Conservation (phyloP, 2,329 filamentous ascomycete genomes). For the Xylariales sp. region DNA sequence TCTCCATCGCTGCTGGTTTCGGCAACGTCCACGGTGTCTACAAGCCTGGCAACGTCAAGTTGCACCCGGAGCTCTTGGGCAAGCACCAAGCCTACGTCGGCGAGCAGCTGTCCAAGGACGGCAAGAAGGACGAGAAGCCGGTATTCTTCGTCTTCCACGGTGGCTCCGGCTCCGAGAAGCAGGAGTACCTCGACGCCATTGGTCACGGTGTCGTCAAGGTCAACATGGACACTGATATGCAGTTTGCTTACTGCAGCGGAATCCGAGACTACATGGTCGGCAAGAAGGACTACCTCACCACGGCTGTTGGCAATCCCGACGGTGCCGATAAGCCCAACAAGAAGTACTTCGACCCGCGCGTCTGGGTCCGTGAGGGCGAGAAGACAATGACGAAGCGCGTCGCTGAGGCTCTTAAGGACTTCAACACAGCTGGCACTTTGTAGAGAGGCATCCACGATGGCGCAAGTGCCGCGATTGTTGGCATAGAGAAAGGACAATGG, state of each 20-base stretch:
- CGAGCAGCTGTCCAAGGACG: slow-evolving; percentile 56
- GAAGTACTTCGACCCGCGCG: slow-evolving; percentile 85
- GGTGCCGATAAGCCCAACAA: slow-evolving; percentile 98
- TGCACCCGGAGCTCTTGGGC: slow-evolving; percentile 89
- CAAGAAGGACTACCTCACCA: slow-evolving; percentile 92
- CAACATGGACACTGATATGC: slow-evolving; percentile 97
- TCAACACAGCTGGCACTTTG: slow-evolving; percentile 77
- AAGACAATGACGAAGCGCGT: slow-evolving; percentile 90
- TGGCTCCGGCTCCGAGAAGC: slow-evolving; percentile 84
- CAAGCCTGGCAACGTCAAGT: slow-evolving; percentile 95
- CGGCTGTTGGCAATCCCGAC: slow-evolving; percentile 89
- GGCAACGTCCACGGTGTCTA: slow-evolving; percentile 99
- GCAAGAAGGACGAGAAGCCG: slow-evolving; percentile 54
- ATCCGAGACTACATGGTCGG: slow-evolving; percentile 91
- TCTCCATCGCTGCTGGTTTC: slow-evolving; percentile 97
- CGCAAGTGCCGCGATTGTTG: no score
- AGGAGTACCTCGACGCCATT: slow-evolving; percentile 88
- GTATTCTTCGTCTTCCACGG: slow-evolving; percentile 99
- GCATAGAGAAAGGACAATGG: no score
- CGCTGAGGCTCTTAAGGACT: slow-evolving; percentile 78
- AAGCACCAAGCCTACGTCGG: slow-evolving; percentile 95
- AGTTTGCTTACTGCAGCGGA: slow-evolving; percentile 88
- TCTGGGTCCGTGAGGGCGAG: slow-evolving; percentile 96
- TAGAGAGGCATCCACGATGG: no score
- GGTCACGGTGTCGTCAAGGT: slow-evolving; percentile 96